Evolutionary conservation across 139 green algal species (phyloP).

Genomic region (Chlamydomonas sp.): DNA sequence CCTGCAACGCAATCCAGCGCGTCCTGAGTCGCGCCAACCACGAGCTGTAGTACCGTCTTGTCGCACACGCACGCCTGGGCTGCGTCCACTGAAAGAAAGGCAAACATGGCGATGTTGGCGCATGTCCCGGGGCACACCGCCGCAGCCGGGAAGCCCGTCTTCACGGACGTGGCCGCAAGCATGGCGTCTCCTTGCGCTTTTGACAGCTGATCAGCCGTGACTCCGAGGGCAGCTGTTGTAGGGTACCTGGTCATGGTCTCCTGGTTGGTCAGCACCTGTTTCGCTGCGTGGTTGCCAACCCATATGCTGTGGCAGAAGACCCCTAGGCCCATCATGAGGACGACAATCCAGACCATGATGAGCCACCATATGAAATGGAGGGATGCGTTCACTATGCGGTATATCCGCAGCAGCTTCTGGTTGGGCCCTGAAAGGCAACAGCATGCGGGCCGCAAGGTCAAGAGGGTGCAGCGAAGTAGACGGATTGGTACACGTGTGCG

Average conservation of each 20-base stretch:
- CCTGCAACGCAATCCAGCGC: neutral
- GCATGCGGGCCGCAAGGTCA: neutral
- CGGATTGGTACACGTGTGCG: neutral
- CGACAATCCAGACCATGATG: conserved; percentile 23
- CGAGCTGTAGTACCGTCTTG: neutral
- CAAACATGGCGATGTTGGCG: neutral
- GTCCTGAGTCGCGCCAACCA: neutral
- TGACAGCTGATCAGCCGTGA: neutral
- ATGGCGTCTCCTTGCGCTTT: neutral
- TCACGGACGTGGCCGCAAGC: neutral
- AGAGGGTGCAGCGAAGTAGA: neutral
- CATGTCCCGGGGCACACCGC: neutral
- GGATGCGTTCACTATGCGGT: neutral
- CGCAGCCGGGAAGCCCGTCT: too few species aligned
- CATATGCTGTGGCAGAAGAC: neutral
- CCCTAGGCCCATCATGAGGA: conserved; percentile 2
- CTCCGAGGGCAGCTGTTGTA: too few species aligned
- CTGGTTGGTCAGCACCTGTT: conserved; percentile 10
- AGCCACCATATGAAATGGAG: conserved; percentile 24
- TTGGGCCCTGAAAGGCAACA: neutral
- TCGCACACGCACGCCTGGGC: conserved; percentile 14
- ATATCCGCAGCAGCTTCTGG: neutral
- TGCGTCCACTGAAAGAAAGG: neutral
- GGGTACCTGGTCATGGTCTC: neutral
- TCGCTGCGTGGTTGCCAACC: neutral